Conservation (phyloP, 768 basidiomycete genomes). For the Suillus subaureus region DNA sequence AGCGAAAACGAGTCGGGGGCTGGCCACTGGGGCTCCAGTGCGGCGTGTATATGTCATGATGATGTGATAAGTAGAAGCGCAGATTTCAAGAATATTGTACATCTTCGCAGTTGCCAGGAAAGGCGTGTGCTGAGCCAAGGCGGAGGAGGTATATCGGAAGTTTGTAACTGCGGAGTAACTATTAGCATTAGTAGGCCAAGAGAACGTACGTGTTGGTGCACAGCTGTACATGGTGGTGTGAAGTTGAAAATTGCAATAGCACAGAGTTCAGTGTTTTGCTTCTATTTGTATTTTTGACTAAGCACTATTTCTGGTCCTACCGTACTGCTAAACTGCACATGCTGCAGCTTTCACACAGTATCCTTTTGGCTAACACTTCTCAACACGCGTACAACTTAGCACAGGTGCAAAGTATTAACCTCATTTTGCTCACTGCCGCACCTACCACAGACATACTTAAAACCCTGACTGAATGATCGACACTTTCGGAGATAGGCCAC, state of each 20-base stretch:
- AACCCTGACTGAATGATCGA: not conserved
- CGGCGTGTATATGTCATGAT: not conserved
- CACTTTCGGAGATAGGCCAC: too few relatives aligned
- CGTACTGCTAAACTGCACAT: too few relatives aligned
- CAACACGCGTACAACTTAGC: too few relatives aligned
- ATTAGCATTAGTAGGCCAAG: too few relatives aligned
- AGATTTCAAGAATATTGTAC: not conserved
- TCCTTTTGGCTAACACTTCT: too few relatives aligned
- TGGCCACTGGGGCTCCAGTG: not conserved
- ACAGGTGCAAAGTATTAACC: too few relatives aligned
- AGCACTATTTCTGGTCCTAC: too few relatives aligned
- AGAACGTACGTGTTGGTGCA: too few relatives aligned
- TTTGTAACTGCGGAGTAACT: not conserved
- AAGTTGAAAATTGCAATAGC: not conserved
- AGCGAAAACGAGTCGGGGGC: not conserved
- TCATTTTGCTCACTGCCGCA: not conserved
- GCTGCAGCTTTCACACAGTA: too few relatives aligned
- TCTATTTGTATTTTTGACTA: too few relatives aligned
- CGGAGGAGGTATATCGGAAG: not conserved
- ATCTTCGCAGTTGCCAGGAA: not conserved
- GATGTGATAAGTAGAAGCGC: not conserved
- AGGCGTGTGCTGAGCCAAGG: not conserved
- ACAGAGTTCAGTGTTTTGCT: not conserved
- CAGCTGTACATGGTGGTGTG: not conserved
- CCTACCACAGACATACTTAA: too few relatives aligned